Conservation (phyloP, 139 green algal genomes). For the Picochlorum sp. region DNA sequence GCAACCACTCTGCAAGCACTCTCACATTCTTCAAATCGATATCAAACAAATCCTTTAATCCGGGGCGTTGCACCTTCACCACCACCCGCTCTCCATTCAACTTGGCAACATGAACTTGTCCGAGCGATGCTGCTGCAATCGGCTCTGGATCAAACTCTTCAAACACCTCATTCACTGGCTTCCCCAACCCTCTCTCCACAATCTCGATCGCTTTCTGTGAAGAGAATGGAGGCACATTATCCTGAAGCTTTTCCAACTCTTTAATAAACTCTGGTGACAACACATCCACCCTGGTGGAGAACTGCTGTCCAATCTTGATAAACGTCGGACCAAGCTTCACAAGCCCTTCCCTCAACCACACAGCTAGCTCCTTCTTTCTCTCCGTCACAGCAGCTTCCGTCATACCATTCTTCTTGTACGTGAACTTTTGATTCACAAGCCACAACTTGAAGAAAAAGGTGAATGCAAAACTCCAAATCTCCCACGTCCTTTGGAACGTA, state of each 20-base stretch:
- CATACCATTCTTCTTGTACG: conserved; percentile 67
- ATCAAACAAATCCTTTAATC: conserved; percentile 63
- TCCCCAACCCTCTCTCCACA: conserved; percentile 71
- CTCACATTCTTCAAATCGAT: conserved; percentile 82
- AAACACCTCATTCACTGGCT: conserved; percentile 64
- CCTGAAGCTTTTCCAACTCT: conserved; percentile 93
- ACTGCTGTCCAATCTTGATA: conserved; percentile 77
- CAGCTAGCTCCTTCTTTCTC: conserved; percentile 42
- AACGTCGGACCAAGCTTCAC: conserved; percentile 78
- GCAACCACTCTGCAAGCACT: conserved; percentile 69
- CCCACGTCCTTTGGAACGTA: conserved; percentile 62
- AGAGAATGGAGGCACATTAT: conserved; percentile 93
- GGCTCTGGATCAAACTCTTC: conserved; percentile 75
- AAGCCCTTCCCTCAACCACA: conserved; percentile 89
- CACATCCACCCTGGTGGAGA: conserved; percentile 67
- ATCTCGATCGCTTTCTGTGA: conserved; percentile 62
- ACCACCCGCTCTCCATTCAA: conserved; percentile 62
- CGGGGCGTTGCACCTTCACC: conserved; percentile 73
- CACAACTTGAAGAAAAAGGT: conserved; percentile 70
- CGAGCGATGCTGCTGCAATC: conserved; percentile 89
- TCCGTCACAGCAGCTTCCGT: conserved; percentile 26
- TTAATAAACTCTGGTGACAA: conserved; percentile 85
- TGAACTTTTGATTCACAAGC: conserved; percentile 47
- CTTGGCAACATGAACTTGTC: conserved; percentile 53
- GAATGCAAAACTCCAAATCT: conserved; percentile 94